These are phyloP conservation scores for Jacaranda mimosifolia DNA, from an alignment of 257 asterid species.

Conservation along the genomic window DNA sequence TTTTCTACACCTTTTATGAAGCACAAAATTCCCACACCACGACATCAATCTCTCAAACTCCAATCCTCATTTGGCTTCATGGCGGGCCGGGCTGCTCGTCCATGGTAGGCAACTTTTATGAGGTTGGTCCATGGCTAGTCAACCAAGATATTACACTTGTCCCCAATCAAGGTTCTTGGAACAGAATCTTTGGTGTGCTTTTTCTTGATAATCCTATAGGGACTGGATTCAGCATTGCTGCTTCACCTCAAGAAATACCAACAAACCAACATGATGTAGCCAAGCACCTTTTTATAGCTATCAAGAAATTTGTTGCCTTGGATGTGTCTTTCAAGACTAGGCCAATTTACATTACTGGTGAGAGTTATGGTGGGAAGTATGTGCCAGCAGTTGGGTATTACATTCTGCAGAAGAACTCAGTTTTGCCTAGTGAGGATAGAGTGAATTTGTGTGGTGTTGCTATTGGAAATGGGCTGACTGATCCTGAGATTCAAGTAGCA, in stretches of 20 bases:
- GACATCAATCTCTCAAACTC: too few species aligned
- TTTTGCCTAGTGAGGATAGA: conserved; percentile 37
- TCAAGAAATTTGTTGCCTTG: conserved; percentile 53
- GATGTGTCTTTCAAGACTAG: conserved; percentile 56
- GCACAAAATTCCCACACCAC: too few species aligned
- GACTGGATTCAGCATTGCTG: conserved; percentile 74
- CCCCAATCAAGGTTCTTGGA: conserved; percentile 87
- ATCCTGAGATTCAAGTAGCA: conserved; percentile 73
- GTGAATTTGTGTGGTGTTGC: conserved; percentile 79
- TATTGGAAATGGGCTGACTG: conserved; percentile 82
- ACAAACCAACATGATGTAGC: conserved; percentile 69
- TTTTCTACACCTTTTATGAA: too few species aligned
- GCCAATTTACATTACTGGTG: conserved; percentile 75
- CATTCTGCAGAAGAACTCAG: conserved; percentile 50
- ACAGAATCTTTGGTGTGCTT: conserved; percentile 67
- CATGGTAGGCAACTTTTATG: too few species aligned
- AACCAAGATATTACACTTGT: too few species aligned
- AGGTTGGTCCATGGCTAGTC: too few species aligned
- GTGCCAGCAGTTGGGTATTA: conserved; percentile 75
- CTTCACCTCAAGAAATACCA: conserved; percentile 69
- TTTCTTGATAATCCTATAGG: too few species aligned
- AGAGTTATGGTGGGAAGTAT: conserved; percentile 88
- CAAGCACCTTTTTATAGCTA: conserved; percentile 63
- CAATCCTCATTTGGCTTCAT: too few species aligned
- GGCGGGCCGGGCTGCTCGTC: too few species aligned